phyloP scores from a whole-genome alignment of 2,329 filamentous ascomycete species.

The Colletotrichum simmondsii region DNA sequence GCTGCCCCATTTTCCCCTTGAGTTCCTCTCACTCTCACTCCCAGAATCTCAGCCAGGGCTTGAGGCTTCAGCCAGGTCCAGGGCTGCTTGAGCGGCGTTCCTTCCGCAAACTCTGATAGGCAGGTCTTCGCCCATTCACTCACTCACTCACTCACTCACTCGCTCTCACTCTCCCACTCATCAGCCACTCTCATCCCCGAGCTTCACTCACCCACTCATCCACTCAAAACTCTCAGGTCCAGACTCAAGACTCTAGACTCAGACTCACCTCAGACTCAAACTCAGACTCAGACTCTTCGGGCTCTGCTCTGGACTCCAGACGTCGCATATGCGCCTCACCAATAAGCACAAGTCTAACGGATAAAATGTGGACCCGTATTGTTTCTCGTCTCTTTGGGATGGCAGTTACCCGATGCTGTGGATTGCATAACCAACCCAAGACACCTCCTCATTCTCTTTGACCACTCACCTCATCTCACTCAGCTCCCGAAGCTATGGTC shows the following conservation, averaged over 20 bases:
- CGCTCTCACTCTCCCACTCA: background rate
- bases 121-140: background rate
- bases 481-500: constrained; percentile 32
- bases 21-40: background rate
- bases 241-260: background rate
- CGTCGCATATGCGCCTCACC: constrained; percentile 20
- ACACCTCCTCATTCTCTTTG: constrained; percentile 12
- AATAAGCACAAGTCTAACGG: background rate
- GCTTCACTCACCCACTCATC: background rate
- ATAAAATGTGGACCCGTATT: background rate
- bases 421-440: constrained; percentile 24
- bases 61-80: background rate
- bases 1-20: background rate
- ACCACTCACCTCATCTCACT: constrained; percentile 31
- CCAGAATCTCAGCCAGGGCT: too few species aligned
- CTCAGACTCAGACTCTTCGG: background rate
- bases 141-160: background rate
- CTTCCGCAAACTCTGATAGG: background rate
- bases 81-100: background rate
- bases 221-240: background rate
- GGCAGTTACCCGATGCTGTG: constrained; percentile 31
- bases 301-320: background rate
- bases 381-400: constrained; percentile 19
- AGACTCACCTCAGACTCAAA: background rate
- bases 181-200: background rate